Conservation (phyloP, 2,329 filamentous ascomycete species). For the Hirsutella rhossiliensis region DNA sequence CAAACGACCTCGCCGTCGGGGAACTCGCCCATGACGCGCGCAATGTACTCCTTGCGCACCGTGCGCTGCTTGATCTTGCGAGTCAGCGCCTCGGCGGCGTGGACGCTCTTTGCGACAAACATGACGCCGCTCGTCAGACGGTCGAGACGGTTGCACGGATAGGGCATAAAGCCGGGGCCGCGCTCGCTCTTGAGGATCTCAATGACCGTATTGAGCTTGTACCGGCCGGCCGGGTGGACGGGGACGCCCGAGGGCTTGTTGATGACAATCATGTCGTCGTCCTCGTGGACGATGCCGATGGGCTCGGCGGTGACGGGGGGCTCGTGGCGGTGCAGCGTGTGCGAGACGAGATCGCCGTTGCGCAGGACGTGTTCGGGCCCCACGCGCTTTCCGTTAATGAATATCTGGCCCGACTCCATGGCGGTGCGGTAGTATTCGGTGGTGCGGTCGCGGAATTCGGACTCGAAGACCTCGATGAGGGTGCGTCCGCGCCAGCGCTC, state of each 20-base stretch:
- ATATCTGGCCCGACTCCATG: conserved; percentile 68
- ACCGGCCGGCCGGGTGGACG: conserved; percentile 88
- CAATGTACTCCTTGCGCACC: conserved; percentile 91
- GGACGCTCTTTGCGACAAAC: conserved; percentile 85
- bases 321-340: conserved; percentile 91
- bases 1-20: conserved; percentile 86
- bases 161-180: conserved; percentile 38
- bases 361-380: conserved; percentile 59
- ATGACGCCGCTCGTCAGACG: conserved; percentile 91
- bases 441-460: conserved; percentile 84
- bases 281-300: conserved; percentile 78
- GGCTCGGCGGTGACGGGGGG: conserved; percentile 77
- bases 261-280: conserved; percentile 88
- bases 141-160: conserved; percentile 86
- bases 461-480: conserved; percentile 77
- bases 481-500: conserved; percentile 77
- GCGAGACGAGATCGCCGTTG: conserved; percentile 85
- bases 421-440: conserved; percentile 78
- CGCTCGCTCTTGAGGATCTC: conserved; percentile 83
- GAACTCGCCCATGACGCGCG: conserved; percentile 81
- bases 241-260: conserved; percentile 94
- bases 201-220: conserved; percentile 88
- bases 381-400: conserved; percentile 64
- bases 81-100: conserved; percentile 66
- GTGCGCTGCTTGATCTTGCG: conserved; percentile 67